Evolutionary conservation across 1,139 yeast genomes (phyloP).

Genomic region (Pichia sp.): DNA sequence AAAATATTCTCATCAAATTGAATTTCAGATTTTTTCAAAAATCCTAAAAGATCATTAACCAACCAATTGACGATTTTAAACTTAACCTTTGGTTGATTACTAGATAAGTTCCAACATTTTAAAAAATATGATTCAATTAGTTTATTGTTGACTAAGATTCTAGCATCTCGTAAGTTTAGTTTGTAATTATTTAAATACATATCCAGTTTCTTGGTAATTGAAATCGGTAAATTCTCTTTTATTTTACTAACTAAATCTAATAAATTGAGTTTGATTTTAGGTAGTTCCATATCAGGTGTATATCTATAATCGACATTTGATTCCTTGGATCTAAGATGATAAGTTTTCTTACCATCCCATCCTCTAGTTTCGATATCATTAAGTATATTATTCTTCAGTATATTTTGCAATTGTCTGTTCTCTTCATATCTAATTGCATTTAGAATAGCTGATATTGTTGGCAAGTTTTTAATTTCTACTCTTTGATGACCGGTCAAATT

Average conservation of each 20-base stretch:
- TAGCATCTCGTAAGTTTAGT: constrained; percentile 68
- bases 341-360: constrained; percentile 75
- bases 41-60: constrained; percentile 73
- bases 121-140: constrained; percentile 40
- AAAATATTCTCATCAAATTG: constrained; percentile 36
- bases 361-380: constrained; percentile 67
- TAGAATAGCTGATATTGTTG: constrained; percentile 74
- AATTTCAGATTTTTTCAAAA: constrained; percentile 47
- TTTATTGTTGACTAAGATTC: constrained; percentile 46
- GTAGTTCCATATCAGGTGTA: constrained; percentile 90
- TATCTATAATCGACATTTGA: constrained; percentile 81
- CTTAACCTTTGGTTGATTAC: constrained; percentile 19
- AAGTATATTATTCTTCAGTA: not conserved
- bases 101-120: constrained; percentile 45
- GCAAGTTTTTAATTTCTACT: constrained; percentile 83
- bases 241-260: constrained; percentile 37
- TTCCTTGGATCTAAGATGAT: constrained; percentile 68
- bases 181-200: constrained; percentile 31
- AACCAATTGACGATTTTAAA: constrained; percentile 70
- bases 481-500: constrained; percentile 66
- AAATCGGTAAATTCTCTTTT: constrained; percentile 40
- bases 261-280: constrained; percentile 44
- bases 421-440: constrained; percentile 76
- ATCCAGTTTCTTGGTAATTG: constrained; percentile 58
- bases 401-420: constrained; percentile 45